phyloP scores from a whole-genome alignment of 2,329 filamentous ascomycete genomes.

The Botrytis hyacinthi region DNA sequence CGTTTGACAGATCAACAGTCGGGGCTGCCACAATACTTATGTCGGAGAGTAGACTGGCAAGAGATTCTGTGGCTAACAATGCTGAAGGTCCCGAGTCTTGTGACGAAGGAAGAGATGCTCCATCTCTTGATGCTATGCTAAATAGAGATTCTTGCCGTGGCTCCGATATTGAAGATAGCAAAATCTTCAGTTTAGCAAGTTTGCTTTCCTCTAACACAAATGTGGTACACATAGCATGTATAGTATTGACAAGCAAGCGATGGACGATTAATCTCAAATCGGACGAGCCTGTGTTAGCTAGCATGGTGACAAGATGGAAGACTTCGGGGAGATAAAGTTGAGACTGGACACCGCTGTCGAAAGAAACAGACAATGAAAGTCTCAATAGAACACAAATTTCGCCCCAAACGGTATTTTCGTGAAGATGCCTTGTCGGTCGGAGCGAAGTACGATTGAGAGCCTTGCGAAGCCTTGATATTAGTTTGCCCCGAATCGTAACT shows the following conservation, averaged over 20 bases:
- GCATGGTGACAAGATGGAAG: constrained; percentile 69
- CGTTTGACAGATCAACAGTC: constrained; percentile 62
- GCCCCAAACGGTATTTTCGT: constrained; percentile 67
- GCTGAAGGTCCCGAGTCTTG: constrained; percentile 48
- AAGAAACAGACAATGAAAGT: constrained; percentile 65
- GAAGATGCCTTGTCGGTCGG: constrained; percentile 61
- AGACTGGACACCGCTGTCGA: constrained; percentile 64
- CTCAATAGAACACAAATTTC: constrained; percentile 66
- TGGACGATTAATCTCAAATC: constrained; percentile 60
- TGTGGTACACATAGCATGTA: constrained; percentile 66
- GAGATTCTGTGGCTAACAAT: constrained; percentile 53
- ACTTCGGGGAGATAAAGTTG: constrained; percentile 67
- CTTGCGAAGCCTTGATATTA: constrained; percentile 64
- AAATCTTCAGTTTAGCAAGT: constrained; percentile 45
- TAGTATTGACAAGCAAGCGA: constrained; percentile 62
- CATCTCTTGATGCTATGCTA: constrained; percentile 51
- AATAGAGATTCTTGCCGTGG: constrained; percentile 58
- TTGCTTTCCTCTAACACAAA: constrained; percentile 60
- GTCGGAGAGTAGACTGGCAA: constrained; percentile 62
- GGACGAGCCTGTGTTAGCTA: constrained; percentile 61
- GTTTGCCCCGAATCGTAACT: constrained; percentile 62
- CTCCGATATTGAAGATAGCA: constrained; percentile 59
- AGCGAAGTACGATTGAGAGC: constrained; percentile 65
- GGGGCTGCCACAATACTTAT: constrained; percentile 62
- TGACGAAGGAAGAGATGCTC: constrained; percentile 52